Evolutionary conservation across 805 yeast species (phyloP).

Genomic region (Wickerhamiella sergipiensis): DNA sequence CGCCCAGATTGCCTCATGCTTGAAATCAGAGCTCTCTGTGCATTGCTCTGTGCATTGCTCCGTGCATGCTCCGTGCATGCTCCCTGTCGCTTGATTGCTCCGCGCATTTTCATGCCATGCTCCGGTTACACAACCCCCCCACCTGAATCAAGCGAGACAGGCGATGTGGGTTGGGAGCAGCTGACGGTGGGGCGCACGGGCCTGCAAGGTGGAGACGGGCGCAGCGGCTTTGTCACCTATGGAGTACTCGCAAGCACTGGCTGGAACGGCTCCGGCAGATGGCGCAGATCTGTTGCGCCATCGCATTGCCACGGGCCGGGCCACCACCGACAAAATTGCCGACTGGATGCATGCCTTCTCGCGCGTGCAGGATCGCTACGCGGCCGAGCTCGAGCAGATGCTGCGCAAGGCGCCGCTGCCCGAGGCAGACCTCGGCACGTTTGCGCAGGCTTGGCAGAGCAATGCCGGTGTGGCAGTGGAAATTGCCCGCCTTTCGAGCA

Average conservation of each 20-base stretch:
- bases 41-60: too few species aligned
- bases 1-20: too few species aligned
- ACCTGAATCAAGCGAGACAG: too few species aligned
- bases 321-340: conserved; percentile 47
- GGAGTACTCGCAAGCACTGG: conserved; percentile 15
- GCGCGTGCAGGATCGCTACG: conserved; percentile 34
- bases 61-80: too few species aligned
- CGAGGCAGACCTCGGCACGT: conserved; percentile 17
- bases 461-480: conserved; percentile 18
- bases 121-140: too few species aligned
- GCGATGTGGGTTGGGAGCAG: too few species aligned
- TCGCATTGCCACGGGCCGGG: conserved; percentile 40
- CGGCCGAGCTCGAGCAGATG: conserved; percentile 31
- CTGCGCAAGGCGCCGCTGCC: conserved; percentile 10
- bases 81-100: too few species aligned
- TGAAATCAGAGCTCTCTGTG: too few species aligned
- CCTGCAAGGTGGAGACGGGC: neutral
- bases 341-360: conserved; percentile 45
- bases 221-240: neutral
- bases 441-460: conserved; percentile 21
- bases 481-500: conserved; percentile 21
- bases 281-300: conserved; percentile 47
- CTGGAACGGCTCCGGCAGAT: conserved; percentile 33
- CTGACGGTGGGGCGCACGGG: too few species aligned
- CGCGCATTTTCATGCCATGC: too few species aligned